Conservation (phyloP, 2,329 filamentous ascomycete species). For the Lasiodiplodia sp. region DNA sequence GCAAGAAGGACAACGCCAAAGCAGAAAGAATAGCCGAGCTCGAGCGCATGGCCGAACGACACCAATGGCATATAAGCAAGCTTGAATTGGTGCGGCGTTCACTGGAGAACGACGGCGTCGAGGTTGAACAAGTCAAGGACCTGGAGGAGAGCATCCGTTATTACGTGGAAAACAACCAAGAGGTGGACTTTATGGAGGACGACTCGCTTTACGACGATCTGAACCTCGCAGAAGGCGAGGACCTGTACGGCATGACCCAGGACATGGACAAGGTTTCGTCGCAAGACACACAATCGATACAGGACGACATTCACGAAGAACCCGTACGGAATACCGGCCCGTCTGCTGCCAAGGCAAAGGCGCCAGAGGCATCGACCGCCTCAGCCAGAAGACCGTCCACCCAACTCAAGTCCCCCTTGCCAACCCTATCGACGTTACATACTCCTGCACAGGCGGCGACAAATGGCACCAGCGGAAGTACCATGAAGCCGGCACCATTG, state of each 20-base stretch:
- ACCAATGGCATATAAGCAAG: constrained; percentile 96
- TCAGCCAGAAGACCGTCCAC: constrained; percentile 77
- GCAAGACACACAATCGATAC: constrained; percentile 90
- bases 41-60: constrained; percentile 82
- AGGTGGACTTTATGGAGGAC: constrained; percentile 90
- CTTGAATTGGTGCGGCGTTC: constrained; percentile 89
- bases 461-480: constrained; percentile 65
- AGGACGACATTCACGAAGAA: constrained; percentile 78
- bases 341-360: constrained; percentile 60
- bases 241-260: constrained; percentile 77
- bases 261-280: constrained; percentile 92
- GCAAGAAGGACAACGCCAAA: constrained; percentile 84
- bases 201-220: constrained; percentile 96
- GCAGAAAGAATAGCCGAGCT: constrained; percentile 88
- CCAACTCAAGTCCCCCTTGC: constrained; percentile 91
- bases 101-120: constrained; percentile 90
- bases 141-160: constrained; percentile 93
- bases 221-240: constrained; percentile 90
- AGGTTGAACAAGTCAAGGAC: constrained; percentile 84
- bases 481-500: constrained; percentile 92
- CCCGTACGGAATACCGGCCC: constrained; percentile 59
- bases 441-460: constrained; percentile 69
- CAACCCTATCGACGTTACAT: constrained; percentile 90
- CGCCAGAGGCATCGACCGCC: constrained; percentile 62
- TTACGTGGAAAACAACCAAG: constrained; percentile 90